Conservation (phyloP, 768 basidiomycete genomes). For the Strobilomyces confusus region DNA sequence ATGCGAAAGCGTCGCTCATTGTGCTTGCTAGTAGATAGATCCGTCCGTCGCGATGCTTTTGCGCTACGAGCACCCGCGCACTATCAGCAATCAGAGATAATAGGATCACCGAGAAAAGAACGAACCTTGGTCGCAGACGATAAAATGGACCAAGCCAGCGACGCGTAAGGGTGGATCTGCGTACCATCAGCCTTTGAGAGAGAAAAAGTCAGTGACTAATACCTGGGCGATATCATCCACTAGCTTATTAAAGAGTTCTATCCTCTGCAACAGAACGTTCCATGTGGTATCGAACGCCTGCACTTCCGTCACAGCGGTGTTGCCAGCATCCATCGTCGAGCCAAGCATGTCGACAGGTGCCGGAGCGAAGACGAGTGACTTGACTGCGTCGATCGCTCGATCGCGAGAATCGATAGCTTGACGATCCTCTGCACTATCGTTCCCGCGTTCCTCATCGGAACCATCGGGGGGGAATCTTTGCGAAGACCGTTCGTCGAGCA, state of each 20-base stretch:
- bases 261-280: not conserved
- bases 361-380: not conserved
- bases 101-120: not conserved
- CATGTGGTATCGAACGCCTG: not conserved
- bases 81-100: not conserved
- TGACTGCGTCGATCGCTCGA: not conserved
- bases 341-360: not conserved
- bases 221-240: not conserved
- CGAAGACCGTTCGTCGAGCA: no score
- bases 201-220: not conserved
- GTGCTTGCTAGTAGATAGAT: not conserved
- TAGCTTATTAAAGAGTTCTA: not conserved
- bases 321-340: not conserved
- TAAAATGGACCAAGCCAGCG: not conserved
- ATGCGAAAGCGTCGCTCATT: not conserved
- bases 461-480: no score
- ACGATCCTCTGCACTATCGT: not conserved
- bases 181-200: not conserved
- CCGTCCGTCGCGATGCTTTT: not conserved
- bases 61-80: not conserved
- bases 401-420: not conserved
- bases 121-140: not conserved
- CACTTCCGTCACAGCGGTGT: no score
- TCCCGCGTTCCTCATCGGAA: no score
- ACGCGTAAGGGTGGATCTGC: not conserved